Evolutionary conservation across 208 protist species (phyloP).

Genomic region (Perkinsela sp.): DNA sequence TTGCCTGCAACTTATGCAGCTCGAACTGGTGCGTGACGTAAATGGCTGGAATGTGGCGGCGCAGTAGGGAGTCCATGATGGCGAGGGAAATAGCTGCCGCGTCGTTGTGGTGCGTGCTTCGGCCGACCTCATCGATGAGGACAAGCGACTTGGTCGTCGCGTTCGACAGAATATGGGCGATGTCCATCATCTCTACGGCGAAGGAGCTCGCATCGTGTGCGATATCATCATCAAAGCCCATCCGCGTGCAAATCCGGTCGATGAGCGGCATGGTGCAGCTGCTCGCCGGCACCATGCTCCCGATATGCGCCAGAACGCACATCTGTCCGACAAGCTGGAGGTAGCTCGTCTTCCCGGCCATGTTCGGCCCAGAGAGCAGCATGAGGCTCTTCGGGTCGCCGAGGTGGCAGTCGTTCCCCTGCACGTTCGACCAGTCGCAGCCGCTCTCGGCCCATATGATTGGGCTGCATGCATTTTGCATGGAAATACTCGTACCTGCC

Average conservation of each 20-base stretch:
- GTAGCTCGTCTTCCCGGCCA: conserved; percentile 71
- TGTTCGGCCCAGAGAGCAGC: conserved; percentile 66
- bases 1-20: conserved; percentile 1
- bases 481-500: not conserved
- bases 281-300: conserved; percentile 50
- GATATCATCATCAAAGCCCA: conserved; percentile 7
- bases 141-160: conserved; percentile 70
- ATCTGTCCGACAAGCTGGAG: conserved; percentile 54
- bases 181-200: conserved; percentile 23
- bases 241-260: conserved; percentile 11
- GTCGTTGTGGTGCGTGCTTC: conserved; percentile 75
- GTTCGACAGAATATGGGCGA: conserved; percentile 48
- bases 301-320: conserved; percentile 63
- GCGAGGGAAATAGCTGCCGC: conserved; percentile 78
- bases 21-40: conserved; percentile 24
- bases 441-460: not conserved
- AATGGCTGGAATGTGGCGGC: conserved; percentile 9
- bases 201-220: conserved; percentile 12
- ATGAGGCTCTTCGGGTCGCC: conserved; percentile 10
- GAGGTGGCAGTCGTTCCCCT: not conserved
- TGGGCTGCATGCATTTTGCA: not conserved
- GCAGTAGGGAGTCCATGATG: conserved; percentile 28
- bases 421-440: not conserved
- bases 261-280: conserved; percentile 10
- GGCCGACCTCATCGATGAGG: conserved; percentile 86